Conservation (phyloP, 257 asterid species). For the Salvia hispanica region DNA sequence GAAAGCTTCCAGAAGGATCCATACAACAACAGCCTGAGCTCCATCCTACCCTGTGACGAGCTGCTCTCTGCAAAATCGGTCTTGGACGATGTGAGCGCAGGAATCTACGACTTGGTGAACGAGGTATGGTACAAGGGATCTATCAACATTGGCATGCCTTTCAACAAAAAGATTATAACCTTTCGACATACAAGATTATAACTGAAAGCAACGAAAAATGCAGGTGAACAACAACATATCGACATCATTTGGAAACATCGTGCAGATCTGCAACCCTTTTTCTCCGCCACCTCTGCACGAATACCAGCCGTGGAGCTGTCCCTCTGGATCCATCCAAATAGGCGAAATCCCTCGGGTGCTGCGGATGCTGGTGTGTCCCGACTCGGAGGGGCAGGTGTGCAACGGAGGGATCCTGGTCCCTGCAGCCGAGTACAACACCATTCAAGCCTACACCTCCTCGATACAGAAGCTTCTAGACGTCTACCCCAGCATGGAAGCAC, state of each 20-base stretch:
- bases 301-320: constrained; percentile 60
- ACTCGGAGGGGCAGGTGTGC: constrained; percentile 45
- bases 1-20: constrained; percentile 73
- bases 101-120: constrained; percentile 57
- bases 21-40: constrained; percentile 78
- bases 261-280: constrained; percentile 90
- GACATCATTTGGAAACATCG: constrained; percentile 49
- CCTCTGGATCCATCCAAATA: constrained; percentile 49
- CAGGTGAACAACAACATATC: constrained; percentile 79
- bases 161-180: too few relatives aligned
- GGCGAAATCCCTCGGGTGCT: constrained; percentile 72
- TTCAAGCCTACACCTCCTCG: constrained; percentile 58
- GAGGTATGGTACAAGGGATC: constrained; percentile 28
- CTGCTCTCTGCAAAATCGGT: constrained; percentile 58
- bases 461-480: constrained; percentile 66
- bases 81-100: constrained; percentile 53
- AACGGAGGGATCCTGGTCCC: constrained; percentile 68
- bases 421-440: constrained; percentile 37
- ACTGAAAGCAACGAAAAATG: background rate
- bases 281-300: constrained; percentile 65
- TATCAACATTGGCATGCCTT: too few relatives aligned
- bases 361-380: constrained; percentile 60
- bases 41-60: constrained; percentile 79
- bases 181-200: too few relatives aligned
- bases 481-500: constrained; percentile 70